A percentile compares a stretch with the other conserved stretches of the same genome.
Conservation (phyloP, 2,329 filamentous ascomycete genomes). For the Tolypocladium endophyticum region DNA sequence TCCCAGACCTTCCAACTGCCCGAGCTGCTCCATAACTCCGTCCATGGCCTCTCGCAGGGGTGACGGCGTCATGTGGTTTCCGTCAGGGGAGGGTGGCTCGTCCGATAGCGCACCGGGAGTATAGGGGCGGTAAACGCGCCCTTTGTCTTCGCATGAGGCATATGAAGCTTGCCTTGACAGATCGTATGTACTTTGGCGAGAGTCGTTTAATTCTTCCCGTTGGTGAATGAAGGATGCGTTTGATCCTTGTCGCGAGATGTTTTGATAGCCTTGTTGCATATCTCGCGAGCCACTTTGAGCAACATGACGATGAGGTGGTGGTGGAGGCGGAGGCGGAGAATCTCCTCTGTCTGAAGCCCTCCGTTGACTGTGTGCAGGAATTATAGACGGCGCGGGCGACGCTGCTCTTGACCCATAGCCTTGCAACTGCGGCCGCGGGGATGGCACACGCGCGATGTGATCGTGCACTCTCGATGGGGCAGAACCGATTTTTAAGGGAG, state of each 20-base stretch:
- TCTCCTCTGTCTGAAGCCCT: slow-evolving; percentile 28
- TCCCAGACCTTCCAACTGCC: slow-evolving; percentile 55
- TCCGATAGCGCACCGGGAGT: slow-evolving; percentile 51
- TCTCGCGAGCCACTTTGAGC: slow-evolving; percentile 13
- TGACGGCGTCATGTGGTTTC: slow-evolving; percentile 69
- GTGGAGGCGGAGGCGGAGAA: slow-evolving; percentile 69
- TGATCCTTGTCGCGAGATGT: slow-evolving; percentile 22
- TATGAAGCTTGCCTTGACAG: slow-evolving; percentile 28
- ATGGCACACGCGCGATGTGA: slow-evolving; percentile 7
- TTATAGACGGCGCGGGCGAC: slow-evolving; percentile 12
- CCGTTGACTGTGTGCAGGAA: slow-evolving; percentile 12
- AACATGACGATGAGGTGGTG: slow-evolving; percentile 70
- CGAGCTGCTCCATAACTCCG: slow-evolving; percentile 89
- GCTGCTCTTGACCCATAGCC: slow-evolving; percentile 21
- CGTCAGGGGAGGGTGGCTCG: slow-evolving; percentile 55
- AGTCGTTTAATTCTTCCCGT: slow-evolving; percentile 23
- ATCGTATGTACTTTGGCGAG: slow-evolving; percentile 16
- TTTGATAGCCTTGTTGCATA: slow-evolving; percentile 2
- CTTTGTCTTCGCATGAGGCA: slow-evolving; percentile 27
- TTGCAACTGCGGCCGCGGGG: slow-evolving; percentile 7
- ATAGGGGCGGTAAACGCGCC: slow-evolving; percentile 23
- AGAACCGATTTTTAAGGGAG: slow-evolving; percentile 19
- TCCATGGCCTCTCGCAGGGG: slow-evolving; percentile 94
- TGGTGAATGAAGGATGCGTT: slow-evolving; percentile 22
- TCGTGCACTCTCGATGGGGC: slow-evolving; percentile 12